These are phyloP conservation scores for Cutaneotrichosporon curvatum DNA, from an alignment of 1,284 basidiomycete genomes.

Conservation along the genomic window DNA sequence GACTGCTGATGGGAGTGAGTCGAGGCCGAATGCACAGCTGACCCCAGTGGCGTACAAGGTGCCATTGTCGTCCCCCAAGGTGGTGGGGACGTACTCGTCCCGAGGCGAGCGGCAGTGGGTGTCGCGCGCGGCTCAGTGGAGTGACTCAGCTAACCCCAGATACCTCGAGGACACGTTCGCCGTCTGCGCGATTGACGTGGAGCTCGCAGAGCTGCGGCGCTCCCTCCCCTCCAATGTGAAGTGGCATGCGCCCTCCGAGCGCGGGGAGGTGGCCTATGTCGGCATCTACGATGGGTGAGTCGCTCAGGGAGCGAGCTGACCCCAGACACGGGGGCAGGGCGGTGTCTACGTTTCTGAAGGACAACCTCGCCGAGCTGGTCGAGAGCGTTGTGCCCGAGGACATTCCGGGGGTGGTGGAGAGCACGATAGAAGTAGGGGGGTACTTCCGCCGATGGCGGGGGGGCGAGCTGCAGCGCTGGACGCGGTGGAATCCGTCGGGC, in stretches of 20 bases:
- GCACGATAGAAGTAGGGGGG: constrained; percentile 63
- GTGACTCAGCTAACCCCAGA: constrained; percentile 27
- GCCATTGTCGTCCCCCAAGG: constrained; percentile 34
- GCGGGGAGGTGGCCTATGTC: constrained; percentile 66
- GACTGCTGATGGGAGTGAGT: constrained; percentile 18
- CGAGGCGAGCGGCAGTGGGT: constrained; percentile 64
- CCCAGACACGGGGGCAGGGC: constrained; percentile 68
- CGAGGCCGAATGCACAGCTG: not conserved
- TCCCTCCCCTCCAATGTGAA: constrained; percentile 57
- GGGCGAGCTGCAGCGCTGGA: constrained; percentile 54
- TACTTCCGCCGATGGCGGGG: constrained; percentile 84
- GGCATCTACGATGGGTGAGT: constrained; percentile 82
- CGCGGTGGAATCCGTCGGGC: constrained; percentile 17
- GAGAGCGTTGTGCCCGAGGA: constrained; percentile 63
- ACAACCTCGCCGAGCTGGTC: constrained; percentile 70
- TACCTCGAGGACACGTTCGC: constrained; percentile 79
- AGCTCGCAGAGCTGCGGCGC: constrained; percentile 62
- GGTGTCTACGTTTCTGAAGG: constrained; percentile 66
- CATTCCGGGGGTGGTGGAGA: constrained; percentile 66
- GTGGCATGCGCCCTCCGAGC: constrained; percentile 58
- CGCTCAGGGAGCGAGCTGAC: not conserved
- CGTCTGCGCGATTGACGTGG: constrained; percentile 64
- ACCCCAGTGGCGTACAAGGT: constrained; percentile 33
- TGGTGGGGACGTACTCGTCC: constrained; percentile 68
- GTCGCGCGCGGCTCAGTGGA: constrained; percentile 1